Base-by-base conservation (phyloP, 2,329 filamentous ascomycete genomes). In the Phaeosphaeria sp. region DNA sequence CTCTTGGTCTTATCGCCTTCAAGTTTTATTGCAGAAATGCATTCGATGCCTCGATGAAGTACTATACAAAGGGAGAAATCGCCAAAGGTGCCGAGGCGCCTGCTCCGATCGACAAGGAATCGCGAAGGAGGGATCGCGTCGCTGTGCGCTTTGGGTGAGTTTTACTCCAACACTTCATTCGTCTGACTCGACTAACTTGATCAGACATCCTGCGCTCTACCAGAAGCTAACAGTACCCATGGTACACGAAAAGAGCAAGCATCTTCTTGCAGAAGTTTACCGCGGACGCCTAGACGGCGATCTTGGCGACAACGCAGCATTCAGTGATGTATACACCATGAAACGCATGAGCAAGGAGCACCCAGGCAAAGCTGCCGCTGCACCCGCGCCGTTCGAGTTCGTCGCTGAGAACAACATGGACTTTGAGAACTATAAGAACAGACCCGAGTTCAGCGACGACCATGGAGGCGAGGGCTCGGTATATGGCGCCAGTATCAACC, bases 151-250 rank as follows among this genome's bases (percentile, higher is more conserved):
- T 97, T 73, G 93, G 62, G 66, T 59, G 58, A 27, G 62, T 58
- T 20, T 18, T n/a, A 17, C 7, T 15, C 10, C 4, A 20, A 30
- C 20, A 15, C 44, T 17, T 44, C 17, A 42, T 20, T 22, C 20
- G 11, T 36, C 10, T 22, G 5, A 43, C n/a, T 15, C 39, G n/a
- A 58, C 56, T 18, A 61, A 43, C 20, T 18, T 1, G 1, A 6
- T 15, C 11, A 62, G 93, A 1, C 92, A 99, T 74, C 95, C 94
- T 1, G 93, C 91, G 4, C 83, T 98, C 17, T 97, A 95, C 81
- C 91, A 90, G 76, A 90, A 91, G 3, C 84, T 98, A 20, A 93
- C 94, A 67, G 96, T 93, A 0, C 94, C 94, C 2, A 97, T 98
- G 93, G 94, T 98, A 3, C 90, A 96, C 69, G 90, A 92, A 53